These are phyloP conservation scores for Copromyces sp. DNA, from an alignment of 495 filamentous ascomycete genomes.

Conservation along the genomic window DNA sequence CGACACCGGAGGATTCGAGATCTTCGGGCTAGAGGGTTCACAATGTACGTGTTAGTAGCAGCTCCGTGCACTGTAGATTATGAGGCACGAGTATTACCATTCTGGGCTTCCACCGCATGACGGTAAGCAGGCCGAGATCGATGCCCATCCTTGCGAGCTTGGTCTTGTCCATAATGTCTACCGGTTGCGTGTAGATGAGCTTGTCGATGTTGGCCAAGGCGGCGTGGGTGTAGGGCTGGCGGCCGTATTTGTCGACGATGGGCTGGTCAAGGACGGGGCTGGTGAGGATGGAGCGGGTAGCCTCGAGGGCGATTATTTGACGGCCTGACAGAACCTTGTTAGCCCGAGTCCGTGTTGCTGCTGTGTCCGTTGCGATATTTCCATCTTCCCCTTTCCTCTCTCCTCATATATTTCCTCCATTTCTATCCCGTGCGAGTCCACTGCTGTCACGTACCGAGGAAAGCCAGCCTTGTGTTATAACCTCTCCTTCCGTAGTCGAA, in stretches of 20 bases:
- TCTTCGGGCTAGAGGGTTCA: constrained; percentile 50
- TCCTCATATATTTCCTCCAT: constrained; percentile 57
- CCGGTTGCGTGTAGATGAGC: constrained; percentile 45
- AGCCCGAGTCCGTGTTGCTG: constrained; percentile 2
- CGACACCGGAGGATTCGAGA: constrained; percentile 58
- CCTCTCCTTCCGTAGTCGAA: constrained; percentile 92
- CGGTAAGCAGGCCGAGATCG: constrained; percentile 56
- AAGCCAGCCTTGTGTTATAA: constrained; percentile 89
- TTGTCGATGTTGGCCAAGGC: constrained; percentile 63
- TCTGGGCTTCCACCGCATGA: constrained; percentile 80
- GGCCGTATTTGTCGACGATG: constrained; percentile 35
- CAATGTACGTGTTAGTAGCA: constrained; percentile 7
- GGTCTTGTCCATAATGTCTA: constrained; percentile 43
- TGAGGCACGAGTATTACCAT: constrained; percentile 43
- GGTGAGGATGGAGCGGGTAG: constrained; percentile 58
- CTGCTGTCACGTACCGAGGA: constrained; percentile 70
- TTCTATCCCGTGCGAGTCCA: no score
- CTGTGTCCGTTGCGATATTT: background rate
- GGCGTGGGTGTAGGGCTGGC: constrained; percentile 61
- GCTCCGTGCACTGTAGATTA: background rate
- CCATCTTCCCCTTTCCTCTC: constrained; percentile 20
- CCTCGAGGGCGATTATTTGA: constrained; percentile 69
- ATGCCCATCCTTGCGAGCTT: constrained; percentile 57
- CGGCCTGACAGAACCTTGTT: constrained; percentile 45
- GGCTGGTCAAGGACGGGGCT: constrained; percentile 22